A percentile compares a stretch with the other conserved stretches of the same genome.
phyloP scores from a whole-genome alignment of 176 grass and related monocot genomes.

The Elymus sibiricus region DNA sequence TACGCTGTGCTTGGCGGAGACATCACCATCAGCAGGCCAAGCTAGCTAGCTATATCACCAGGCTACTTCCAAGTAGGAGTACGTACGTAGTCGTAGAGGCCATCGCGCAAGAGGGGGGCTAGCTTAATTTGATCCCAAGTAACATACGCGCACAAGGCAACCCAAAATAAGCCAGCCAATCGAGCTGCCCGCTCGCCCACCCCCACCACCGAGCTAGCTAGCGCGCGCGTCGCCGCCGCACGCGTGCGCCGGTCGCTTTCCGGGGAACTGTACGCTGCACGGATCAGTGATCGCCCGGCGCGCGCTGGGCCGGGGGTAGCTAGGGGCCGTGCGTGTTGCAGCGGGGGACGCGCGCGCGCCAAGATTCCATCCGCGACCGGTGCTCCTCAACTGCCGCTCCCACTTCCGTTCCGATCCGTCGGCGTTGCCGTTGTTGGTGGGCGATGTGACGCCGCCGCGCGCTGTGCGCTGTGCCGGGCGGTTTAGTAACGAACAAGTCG shows the following conservation, averaged over 20 bases:
- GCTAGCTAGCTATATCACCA: not conserved
- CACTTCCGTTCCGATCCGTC: conserved; percentile 3
- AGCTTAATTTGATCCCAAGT: conserved; percentile 25
- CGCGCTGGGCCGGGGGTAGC: not conserved
- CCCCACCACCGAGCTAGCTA: not conserved
- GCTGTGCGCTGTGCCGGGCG: not conserved
- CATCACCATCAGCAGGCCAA: not conserved
- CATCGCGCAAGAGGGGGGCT: not conserved
- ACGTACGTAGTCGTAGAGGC: not conserved
- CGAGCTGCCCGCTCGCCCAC: not conserved
- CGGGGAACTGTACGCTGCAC: not conserved
- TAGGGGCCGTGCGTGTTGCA: not conserved
- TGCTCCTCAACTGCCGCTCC: conserved; percentile 24
- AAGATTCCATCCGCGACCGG: conserved; percentile 25
- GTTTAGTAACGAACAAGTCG: conserved; percentile 51
- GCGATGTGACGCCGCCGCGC: conserved; percentile 35
- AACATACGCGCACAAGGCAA: conserved; percentile 32
- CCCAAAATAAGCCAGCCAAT: not conserved
- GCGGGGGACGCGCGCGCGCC: not conserved
- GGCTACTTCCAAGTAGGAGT: not conserved
- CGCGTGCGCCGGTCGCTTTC: conserved; percentile 20
- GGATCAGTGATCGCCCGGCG: not conserved
- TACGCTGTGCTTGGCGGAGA: conserved; percentile 26
- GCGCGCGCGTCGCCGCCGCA: not conserved
- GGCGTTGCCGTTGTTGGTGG: conserved; percentile 47